A percentile compares a stretch with the other conserved stretches of the same genome.
These are phyloP conservation scores for Seiridium cupressi DNA, from an alignment of 2,329 filamentous ascomycete genomes.

Conservation along the genomic window DNA sequence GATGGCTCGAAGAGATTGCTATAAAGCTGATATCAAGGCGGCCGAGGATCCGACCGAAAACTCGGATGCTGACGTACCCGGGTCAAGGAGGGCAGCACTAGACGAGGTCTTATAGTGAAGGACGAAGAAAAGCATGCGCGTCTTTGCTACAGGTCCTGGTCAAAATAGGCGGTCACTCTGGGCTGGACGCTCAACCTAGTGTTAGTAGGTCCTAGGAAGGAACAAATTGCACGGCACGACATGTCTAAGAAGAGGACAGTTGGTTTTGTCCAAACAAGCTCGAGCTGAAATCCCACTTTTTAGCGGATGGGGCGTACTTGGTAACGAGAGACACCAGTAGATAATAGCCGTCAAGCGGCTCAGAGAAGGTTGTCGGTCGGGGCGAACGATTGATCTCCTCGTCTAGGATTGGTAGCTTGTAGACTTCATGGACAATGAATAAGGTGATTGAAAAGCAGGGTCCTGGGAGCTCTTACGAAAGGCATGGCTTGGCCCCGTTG, in stretches of 20 bases:
- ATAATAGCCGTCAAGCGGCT: background rate
- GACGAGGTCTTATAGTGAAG: background rate
- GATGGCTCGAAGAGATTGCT: background rate
- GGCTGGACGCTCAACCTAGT: background rate
- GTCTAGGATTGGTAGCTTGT: too few species aligned
- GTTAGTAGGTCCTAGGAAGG: background rate
- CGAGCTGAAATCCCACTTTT: background rate
- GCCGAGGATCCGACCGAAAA: background rate
- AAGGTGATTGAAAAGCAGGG: too few species aligned
- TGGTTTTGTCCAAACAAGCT: background rate
- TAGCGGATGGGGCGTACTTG: background rate
- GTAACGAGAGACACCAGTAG: background rate
- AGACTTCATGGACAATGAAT: too few species aligned
- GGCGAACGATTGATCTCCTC: background rate
- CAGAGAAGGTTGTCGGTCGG: background rate
- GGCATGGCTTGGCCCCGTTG: background rate
- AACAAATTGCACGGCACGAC: background rate
- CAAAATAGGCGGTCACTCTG: background rate
- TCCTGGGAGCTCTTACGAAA: background rate
- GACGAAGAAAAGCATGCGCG: background rate
- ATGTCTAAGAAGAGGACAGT: background rate
- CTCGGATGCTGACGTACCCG: background rate
- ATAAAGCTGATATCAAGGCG: background rate
- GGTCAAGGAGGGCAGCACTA: background rate
- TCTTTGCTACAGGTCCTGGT: background rate